A percentile compares a stretch with the other conserved stretches of the same genome.
These are phyloP conservation scores for Agapanthus africanus DNA, from an alignment of 106 monocot species.

Conservation along the genomic window DNA sequence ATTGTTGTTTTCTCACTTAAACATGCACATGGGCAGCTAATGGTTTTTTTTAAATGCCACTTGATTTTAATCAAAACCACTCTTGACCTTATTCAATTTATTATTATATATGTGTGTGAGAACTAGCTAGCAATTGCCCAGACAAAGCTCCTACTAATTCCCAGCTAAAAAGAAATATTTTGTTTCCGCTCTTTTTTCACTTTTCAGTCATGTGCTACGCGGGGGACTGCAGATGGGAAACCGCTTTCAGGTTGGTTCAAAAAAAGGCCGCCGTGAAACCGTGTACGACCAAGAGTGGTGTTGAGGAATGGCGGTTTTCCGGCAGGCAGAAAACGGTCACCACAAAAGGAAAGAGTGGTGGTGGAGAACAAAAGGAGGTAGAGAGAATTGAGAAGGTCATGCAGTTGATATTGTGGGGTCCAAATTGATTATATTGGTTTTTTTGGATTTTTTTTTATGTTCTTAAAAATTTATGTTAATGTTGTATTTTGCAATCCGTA, in stretches of 20 bases:
- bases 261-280: background rate
- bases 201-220: background rate
- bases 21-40: no score
- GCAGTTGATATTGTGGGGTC: constrained; percentile 10
- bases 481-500: background rate
- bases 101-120: no score
- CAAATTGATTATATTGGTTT: background rate
- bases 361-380: background rate
- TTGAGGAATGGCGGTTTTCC: constrained; percentile 3
- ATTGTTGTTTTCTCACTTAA: no score
- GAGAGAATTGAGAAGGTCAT: constrained; percentile 5
- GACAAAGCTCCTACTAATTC: background rate
- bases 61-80: constrained; percentile 3
- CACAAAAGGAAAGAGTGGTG: background rate
- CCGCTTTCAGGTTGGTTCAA: background rate
- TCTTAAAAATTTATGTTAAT: background rate
- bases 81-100: no score
- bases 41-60: constrained; percentile 1
- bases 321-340: background rate
- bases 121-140: no score
- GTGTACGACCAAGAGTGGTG: background rate
- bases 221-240: constrained; percentile 3
- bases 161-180: background rate
- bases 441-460: background rate
- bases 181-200: background rate